Base-by-base conservation (phyloP, 352 stramenopile genomes). In the Peronospora tabacina region DNA sequence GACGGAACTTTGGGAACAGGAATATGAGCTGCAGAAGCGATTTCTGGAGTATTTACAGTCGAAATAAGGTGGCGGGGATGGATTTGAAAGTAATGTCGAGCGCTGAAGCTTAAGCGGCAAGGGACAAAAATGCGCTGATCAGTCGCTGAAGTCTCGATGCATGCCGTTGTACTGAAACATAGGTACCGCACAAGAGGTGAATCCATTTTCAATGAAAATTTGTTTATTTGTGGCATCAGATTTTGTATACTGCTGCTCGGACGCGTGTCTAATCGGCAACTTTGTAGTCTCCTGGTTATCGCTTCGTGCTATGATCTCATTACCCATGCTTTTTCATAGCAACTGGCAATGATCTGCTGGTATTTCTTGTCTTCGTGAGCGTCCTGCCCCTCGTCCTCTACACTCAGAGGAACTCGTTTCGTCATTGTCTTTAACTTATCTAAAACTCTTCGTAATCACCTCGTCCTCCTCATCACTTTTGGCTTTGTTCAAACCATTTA, bases 11-110 rank as follows among this genome's bases (percentile, higher is more conserved):
- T 76, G 78, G 36, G 74, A 88, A 19, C 75, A 88, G 39, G 81
- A 92, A 58, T 75, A 90, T 53, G 75, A 88, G 60, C 46, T 92
- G 20, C 81, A 92, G 44, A 87, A 87, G 59, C 72, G 75, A 26
- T 85, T 92, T 22, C 45, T 92, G 33, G 75, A 83, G 64, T 92
- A 85, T 71, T 65, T 92, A 58, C 78, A 87, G 60, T 76, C 75
- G 17, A 86, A 89, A 63, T 87, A 65, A 60, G 41, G 9, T 29
- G 19, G 26, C 17, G 46, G 24, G 7, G 2, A 17, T 29, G 17
- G 38, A 19, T 32, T 34, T 9, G 3, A 11, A 9, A 13, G 41
- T 26, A 10, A 30, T 9, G 2, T 15, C 11, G 11, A 15, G 7
- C n/a, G 17, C 11, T 43, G 7, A 15, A 5, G 8, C 17, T 7